Evolutionary conservation across 148 eudicot species (phyloP), one percentile per base, ranked within the genome.

Genomic region (Rhododendron ovatum): DNA sequence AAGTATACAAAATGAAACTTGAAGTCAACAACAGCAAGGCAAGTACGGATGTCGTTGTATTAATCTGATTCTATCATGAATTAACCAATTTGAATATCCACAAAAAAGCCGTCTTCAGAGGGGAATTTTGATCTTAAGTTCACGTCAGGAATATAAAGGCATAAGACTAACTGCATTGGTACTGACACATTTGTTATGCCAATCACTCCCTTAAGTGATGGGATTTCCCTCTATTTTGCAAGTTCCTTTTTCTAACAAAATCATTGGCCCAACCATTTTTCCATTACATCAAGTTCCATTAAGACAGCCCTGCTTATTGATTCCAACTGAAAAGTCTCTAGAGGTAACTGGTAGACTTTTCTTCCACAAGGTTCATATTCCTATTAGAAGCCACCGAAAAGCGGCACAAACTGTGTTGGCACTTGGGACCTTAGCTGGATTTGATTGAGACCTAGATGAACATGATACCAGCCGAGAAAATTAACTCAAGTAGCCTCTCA

Each of bases 261-360:
- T 61, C 59, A 85, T 7, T 41, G 63, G 50, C 41, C 80, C 35
- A 28, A 47, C 7, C 20, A 77, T 82, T 26, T 12, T 59, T 77
- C 39, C 26, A 12, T 2, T n/a, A 30, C 33, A 35, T 76, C 48
- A 61, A 59, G 57, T 28, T 76, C 78, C 75, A 86, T 28, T 76
- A 30, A 41, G 85, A 61, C 63, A 50, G 84, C 41, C 80, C 67
- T 59, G 74, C 41, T 71, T 57, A 82, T 4, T 35, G 84, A 5
- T 76, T 76, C 76, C 53, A 53, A 57, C 48, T 53, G 55, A 67
- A 86, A 43, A 20, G 26, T 24, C 50, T 80, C 13, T 24, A 77
- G 35, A 48, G 2, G 47, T 69, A 69, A 69, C 59, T 45, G 43
- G 71, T 17, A 81, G 43, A 67, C 63, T 65, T 3, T 67, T 67